Base-by-base conservation (phyloP, 1,284 basidiomycete species). In the Apiotrichum sp. region DNA sequence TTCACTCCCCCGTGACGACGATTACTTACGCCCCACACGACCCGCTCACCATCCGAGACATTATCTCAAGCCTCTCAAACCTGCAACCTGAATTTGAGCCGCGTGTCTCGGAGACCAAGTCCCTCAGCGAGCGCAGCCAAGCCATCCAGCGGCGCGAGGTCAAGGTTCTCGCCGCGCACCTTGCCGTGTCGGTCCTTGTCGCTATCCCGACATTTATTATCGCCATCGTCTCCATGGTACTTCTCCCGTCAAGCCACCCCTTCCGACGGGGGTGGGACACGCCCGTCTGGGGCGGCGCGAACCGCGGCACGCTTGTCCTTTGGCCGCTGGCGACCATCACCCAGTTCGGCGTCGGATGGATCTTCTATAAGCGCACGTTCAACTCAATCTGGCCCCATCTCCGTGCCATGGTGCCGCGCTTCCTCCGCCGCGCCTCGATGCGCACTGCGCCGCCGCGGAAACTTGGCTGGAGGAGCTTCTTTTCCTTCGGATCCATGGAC, bases 41-140 rank as follows among this genome's bases (percentile, higher is more conserved):
- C 32, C 81, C 86, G 55, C 85, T 90, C 67, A 98, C 96, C 92
- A 80, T 85, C 33, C 76, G 76, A 14, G 86, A 90, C 29, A 88
- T 98, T 77, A 74, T 85, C 50, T 83, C 83, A 77, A 84, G 86
- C 63, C 71, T 88, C 39, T 72, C 79, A 4, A 95, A 97, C 71
- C 91, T 91, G 42, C 65, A 96, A 0, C 96, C 96, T 16, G 92
- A 96, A 52, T 97, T 98, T 75, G 82, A 96, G 70, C 78, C 98
- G 59, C 82, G 83, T 57, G 98, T 98, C 93, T 81, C 86, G 43
- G 83, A 83, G 9, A 86, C 84, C 71, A 82, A 71, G 69, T 72
- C 69, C 3, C 71, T 68, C 65, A 70, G 62, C 62, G 69, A 64
- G 59, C 36, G 70, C 35, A 88, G 38, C 78, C 83, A 63, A 79